These are phyloP conservation scores for Ogataea minuta DNA, from an alignment of 805 yeast species.

Conservation along the genomic window DNA sequence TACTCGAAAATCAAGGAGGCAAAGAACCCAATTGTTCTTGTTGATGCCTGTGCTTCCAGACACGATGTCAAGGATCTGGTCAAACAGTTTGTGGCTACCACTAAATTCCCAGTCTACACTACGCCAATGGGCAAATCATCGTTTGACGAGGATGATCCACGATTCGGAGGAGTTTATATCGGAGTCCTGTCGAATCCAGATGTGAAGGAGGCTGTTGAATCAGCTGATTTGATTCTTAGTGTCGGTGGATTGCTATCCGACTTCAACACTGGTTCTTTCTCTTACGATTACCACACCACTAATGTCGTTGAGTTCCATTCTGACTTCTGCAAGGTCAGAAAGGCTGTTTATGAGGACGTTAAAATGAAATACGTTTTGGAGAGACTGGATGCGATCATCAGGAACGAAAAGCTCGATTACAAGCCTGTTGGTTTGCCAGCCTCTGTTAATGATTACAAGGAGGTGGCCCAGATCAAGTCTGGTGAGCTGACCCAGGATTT, in stretches of 20 bases:
- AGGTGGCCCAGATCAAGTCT: constrained; percentile 44
- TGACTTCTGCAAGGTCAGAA: constrained; percentile 66
- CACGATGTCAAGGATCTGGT: constrained; percentile 69
- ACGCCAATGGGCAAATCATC: constrained; percentile 91
- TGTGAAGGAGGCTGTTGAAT: constrained; percentile 69
- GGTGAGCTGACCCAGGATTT: constrained; percentile 58
- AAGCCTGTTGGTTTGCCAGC: constrained; percentile 56
- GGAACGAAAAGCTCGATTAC: constrained; percentile 37
- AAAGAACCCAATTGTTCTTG: constrained; percentile 68
- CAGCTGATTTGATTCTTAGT: constrained; percentile 71
- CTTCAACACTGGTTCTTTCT: constrained; percentile 87
- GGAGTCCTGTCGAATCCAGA: constrained; percentile 77
- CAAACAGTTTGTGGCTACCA: constrained; percentile 54
- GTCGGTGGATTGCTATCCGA: constrained; percentile 84
- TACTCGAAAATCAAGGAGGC: constrained; percentile 54
- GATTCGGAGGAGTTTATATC: constrained; percentile 83
- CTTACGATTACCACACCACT: constrained; percentile 70
- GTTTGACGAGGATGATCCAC: constrained; percentile 66
- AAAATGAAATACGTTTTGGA: constrained; percentile 61
- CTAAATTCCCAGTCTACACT: constrained; percentile 78
- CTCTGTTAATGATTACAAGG: constrained; percentile 35
- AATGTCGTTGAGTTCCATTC: constrained; percentile 79
- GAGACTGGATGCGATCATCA: constrained; percentile 39
- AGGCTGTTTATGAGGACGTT: constrained; percentile 69
- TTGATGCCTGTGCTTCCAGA: constrained; percentile 85